Evolutionary conservation across 176 grass and related monocot species (phyloP).

Genomic region (Carex myosuroides): DNA sequence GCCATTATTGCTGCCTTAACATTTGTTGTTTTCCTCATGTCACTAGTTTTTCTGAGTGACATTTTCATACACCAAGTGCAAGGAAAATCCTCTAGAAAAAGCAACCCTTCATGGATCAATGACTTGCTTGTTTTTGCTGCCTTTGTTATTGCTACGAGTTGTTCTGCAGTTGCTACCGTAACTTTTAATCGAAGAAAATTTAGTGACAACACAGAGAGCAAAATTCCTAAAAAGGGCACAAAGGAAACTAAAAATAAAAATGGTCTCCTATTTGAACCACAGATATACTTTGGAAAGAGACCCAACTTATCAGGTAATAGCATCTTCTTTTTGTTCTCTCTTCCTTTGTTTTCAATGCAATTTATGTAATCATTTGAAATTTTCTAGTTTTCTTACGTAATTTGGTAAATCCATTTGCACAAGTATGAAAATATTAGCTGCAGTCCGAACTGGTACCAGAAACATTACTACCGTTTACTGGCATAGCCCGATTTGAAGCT

Average conservation of each 20-base stretch:
- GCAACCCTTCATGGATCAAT: conserved; percentile 35
- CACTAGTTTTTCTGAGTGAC: conserved; percentile 30
- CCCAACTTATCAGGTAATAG: conserved; percentile 35
- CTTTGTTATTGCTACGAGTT: conserved; percentile 27
- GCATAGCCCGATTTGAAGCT: background rate
- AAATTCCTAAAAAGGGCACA: background rate
- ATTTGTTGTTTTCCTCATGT: conserved; percentile 23
- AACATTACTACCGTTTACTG: background rate
- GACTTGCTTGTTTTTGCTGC: conserved; percentile 31
- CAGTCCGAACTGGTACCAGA: background rate
- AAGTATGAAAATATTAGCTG: background rate
- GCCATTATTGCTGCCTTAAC: conserved; percentile 20
- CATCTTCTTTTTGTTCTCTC: background rate
- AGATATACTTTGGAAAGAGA: conserved; percentile 34
- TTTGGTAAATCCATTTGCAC: background rate
- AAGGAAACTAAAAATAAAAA: background rate
- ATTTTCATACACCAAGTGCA: conserved; percentile 31
- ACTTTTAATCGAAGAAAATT: conserved; percentile 14
- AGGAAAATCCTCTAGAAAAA: conserved; percentile 28
- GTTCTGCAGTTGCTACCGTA: conserved; percentile 22
- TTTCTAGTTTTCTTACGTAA: background rate
- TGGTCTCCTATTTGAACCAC: conserved; percentile 13
- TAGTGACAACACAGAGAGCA: background rate
- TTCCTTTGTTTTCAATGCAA: background rate
- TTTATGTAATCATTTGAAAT: background rate